Evolutionary conservation across 257 asterid species (phyloP), one percentile per base, ranked within the genome.

Genomic region (Nicotiana noctiflora): DNA sequence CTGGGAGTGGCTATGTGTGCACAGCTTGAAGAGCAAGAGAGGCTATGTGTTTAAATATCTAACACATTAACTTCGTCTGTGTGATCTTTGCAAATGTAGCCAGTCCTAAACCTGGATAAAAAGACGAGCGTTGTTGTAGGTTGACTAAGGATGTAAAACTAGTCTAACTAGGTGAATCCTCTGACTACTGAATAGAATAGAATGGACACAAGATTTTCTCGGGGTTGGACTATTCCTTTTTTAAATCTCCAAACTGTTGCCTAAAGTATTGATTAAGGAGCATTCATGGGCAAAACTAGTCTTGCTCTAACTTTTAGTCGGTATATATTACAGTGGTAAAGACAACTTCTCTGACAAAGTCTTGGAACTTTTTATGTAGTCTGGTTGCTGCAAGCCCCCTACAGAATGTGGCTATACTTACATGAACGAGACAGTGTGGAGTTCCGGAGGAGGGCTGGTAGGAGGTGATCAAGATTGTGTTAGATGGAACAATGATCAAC

Each of bases 371-470:
- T 55, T 77, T 74, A 6, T 82, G 66, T 63, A 94, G 99, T 95
- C 98, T 1, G 98, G 99, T 82, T 95, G 99, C 53, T 95, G 99
- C 92, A 95, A 95, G 81, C 97, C 99, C 10, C 99, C 96, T 0
- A 90, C 97, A 11, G 89, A 88, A 11, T 95, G 99, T 68, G 98
- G 94, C 18, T 91, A 81, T 49, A 55, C 67, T 4, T 93, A 91
- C 87, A 76, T 84, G 32, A 95, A 92, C 81, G 98, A 90, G 88
- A 93, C 97, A 4, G 5, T 79, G 15, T 93, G 99, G 99, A 83
- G 5, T 19, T 11, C 72, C 0, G 92, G 86, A 18, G 84, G 81
- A 3, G 97, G 93, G 23, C 55, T 63, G 11, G 78, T 49, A 1
- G 95, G 91, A 75, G 25, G 3, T 2, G 94, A 95, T 67, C 86